phyloP scores from a whole-genome alignment of 2,329 filamentous ascomycete species.

The Cyanodermella asteris region DNA sequence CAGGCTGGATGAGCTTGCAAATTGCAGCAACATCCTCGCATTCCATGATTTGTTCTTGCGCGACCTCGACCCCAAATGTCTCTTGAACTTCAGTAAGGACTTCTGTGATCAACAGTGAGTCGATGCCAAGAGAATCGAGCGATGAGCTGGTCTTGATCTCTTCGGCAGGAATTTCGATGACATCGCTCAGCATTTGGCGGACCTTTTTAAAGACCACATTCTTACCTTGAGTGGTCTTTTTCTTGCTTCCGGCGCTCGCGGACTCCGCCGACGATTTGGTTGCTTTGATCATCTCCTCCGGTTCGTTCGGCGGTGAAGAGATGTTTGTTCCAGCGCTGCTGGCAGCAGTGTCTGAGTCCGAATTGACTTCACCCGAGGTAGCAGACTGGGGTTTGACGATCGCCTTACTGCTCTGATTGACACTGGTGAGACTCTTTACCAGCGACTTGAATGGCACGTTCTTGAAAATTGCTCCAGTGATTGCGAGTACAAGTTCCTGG shows the following conservation, averaged over 20 bases:
- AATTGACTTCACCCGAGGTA: not conserved
- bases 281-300: not conserved
- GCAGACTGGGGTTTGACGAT: not conserved
- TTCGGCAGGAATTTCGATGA: conserved; percentile 10
- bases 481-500: conserved; percentile 3
- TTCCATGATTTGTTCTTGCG: not conserved
- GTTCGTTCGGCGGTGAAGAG: too few relatives aligned
- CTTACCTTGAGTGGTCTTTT: conserved; percentile 1
- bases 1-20: conserved; percentile 1
- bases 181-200: conserved; percentile 2
- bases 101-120: conserved; percentile 25
- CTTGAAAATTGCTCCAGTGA: conserved; percentile 6
- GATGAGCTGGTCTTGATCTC: conserved; percentile 2
- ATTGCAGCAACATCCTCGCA: not conserved
- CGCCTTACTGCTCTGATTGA: conserved; percentile 1
- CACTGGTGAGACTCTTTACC: conserved; percentile 4
- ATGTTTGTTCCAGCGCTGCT: too few relatives aligned
- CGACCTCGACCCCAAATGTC: conserved; percentile 9
- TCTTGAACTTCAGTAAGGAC: conserved; percentile 16
- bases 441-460: conserved; percentile 6
- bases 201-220: not conserved
- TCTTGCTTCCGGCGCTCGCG: too few relatives aligned
- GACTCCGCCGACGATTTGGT: not conserved
- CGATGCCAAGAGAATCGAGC: conserved; percentile 21
- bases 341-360: not conserved